Evolutionary conservation across 2,329 filamentous ascomycete genomes (phyloP).

Genomic region (Sporothrix schenckii): DNA sequence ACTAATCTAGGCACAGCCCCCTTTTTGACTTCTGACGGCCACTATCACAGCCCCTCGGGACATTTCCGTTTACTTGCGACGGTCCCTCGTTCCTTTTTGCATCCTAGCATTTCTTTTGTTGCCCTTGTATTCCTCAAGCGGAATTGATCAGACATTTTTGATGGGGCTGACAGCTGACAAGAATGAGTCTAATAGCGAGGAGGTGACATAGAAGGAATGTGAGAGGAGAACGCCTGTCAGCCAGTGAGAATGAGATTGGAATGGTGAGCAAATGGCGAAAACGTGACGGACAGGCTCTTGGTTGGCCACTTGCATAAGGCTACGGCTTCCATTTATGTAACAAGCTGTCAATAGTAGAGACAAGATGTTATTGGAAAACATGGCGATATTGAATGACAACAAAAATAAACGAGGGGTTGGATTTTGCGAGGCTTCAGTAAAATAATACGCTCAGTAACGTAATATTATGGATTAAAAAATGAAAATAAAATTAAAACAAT

Average conservation of each 20-base stretch:
- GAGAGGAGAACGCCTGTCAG: background rate
- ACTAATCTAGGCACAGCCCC: conserved; percentile 19
- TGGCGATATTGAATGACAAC: background rate
- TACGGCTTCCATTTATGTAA: too few relatives aligned
- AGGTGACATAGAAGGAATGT: background rate
- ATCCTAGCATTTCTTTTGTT: background rate
- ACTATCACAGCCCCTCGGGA: conserved; percentile 15
- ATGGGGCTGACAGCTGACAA: background rate
- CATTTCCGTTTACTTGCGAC: background rate
- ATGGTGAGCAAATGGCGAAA: background rate
- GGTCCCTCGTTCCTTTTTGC: conserved; percentile 10
- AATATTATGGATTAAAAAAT: background rate
- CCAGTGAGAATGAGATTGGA: background rate
- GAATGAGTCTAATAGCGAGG: background rate
- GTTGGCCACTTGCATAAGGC: too few relatives aligned
- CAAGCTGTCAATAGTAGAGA: too few relatives aligned
- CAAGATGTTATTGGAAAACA: background rate
- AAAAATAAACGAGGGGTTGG: background rate
- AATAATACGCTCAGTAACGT: too few relatives aligned
- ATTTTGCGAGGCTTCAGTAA: too few relatives aligned
- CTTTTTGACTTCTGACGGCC: conserved; percentile 22
- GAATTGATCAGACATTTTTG: background rate
- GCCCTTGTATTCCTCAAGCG: background rate
- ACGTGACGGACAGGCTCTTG: background rate
- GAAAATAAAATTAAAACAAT: background rate